A percentile compares a stretch with the other conserved stretches of the same genome.
phyloP scores from a whole-genome alignment of 139 green algal genomes.

The Spirogloea muscicola region DNA sequence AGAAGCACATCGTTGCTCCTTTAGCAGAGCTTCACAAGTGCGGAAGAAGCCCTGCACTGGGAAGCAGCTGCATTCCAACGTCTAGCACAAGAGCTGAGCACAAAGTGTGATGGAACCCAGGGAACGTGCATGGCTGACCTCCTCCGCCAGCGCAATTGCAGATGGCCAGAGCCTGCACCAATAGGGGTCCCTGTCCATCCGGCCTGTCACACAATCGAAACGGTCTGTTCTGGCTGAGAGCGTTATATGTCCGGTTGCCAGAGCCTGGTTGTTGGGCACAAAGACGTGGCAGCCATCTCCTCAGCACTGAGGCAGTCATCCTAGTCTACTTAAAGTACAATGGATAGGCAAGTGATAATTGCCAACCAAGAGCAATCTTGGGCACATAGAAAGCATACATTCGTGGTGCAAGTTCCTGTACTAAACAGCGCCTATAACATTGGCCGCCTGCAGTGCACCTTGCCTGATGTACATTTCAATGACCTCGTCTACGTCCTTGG shows the following conservation, averaged over 20 bases:
- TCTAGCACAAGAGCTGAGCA: not conserved
- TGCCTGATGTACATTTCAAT: conserved; percentile 72
- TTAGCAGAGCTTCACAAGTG: not conserved
- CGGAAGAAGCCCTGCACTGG: not conserved
- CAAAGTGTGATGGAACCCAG: no score
- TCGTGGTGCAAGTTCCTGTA: not conserved
- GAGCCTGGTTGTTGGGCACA: no score
- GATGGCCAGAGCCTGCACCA: conserved; percentile 75
- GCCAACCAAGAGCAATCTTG: no score
- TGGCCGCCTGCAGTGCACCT: conserved; percentile 3
- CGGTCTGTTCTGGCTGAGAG: no score
- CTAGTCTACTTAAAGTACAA: no score
- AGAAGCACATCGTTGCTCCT: not conserved
- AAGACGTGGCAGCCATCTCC: no score
- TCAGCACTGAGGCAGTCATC: no score
- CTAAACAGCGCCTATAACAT: not conserved
- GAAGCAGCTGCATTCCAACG: not conserved
- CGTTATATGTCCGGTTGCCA: no score
- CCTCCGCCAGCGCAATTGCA: conserved; percentile 64
- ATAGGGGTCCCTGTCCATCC: conserved; percentile 61
- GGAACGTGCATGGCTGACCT: no score
- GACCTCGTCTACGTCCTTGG: conserved; percentile 62
- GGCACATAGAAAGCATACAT: no score
- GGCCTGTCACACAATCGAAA: no score
- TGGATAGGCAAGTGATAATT: no score